These are phyloP conservation scores for Lachnellula willkommii DNA, from an alignment of 2,329 filamentous ascomycete species.

Conservation along the genomic window DNA sequence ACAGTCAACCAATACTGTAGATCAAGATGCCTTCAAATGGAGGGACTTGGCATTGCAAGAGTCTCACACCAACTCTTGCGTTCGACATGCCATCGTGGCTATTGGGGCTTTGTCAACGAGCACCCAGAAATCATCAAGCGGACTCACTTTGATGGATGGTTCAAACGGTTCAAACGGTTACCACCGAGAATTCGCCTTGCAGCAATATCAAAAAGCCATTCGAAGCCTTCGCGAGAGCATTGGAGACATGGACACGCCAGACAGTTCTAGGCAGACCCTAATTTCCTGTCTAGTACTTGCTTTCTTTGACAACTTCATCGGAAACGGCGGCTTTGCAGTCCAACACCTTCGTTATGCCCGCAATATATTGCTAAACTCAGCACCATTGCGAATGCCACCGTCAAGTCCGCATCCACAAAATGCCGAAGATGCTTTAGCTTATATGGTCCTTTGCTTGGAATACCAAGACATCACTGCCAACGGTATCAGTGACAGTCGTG, in stretches of 20 bases:
- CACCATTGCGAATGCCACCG: constrained; percentile 1
- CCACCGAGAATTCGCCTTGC: constrained; percentile 23
- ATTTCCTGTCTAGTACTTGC: constrained; percentile 22
- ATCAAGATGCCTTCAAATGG: constrained; percentile 47
- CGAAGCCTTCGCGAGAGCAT: constrained; percentile 21
- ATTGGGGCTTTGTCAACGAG: constrained; percentile 22
- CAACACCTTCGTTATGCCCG: constrained; percentile 42
- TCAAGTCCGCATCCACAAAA: constrained; percentile 29
- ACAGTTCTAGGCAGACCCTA: constrained; percentile 10
- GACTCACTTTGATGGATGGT: constrained; percentile 16
- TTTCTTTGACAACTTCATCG: constrained; percentile 25
- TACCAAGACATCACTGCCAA: constrained; percentile 36
- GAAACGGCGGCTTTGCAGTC: constrained; percentile 51
- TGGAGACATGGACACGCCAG: neutral
- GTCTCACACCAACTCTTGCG: constrained; percentile 13
- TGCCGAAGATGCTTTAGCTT: constrained; percentile 50
- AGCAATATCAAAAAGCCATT: constrained; percentile 26
- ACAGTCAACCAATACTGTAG: constrained; percentile 10
- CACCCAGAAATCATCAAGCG: constrained; percentile 7
- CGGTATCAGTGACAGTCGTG: constrained; percentile 49
- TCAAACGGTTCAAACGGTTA: constrained; percentile 15
- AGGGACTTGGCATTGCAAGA: constrained; percentile 17
- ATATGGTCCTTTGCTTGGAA: constrained; percentile 56
- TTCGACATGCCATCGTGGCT: constrained; percentile 27
- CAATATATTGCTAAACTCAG: constrained; percentile 19